Base-by-base conservation (phyloP, 2,329 filamentous ascomycete species). In the Arthrobotrys sinensis region DNA sequence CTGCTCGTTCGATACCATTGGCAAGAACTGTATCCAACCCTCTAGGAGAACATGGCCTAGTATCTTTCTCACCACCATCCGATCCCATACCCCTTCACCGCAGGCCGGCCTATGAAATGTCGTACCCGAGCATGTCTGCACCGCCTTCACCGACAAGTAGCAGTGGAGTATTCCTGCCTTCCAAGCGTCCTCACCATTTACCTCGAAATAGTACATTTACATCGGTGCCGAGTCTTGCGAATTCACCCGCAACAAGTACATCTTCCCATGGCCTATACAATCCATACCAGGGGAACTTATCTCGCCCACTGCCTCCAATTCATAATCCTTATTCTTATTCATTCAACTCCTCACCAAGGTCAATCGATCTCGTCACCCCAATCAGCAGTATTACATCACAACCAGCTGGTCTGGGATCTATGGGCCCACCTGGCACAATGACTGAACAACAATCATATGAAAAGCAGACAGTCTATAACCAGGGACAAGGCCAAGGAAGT, bases 301-400 rank as follows among this genome's bases (percentile, higher is more conserved):
- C 80, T 48, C 79, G 81, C 2, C 81, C 81, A 19, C 78, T 82
- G 10, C 81, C 81, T 38, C 81, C 81, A 7, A 75, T 82, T 12
- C 81, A 81, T 62, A 78, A 80, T n/a, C 81, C 81, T 12, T 79
- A 80, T 48, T 75, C 76, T 7, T 79, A 69, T 38, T 81, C 80
- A 11, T 81, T 80, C 50, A 81, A 80, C 24, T 78, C 79, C 8
- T 82, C 81, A 8, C 81, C 81, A 14, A 80, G 81, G 53, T 82
- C 81, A 21, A 82, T 82, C 45, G 81, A 82, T 21, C 79, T 82
- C 28, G 81, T 82, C 43, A 82, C 81, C 36, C 81, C 81, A 45
- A 80, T 81, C 21, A 79, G 79, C 24, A 75, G 76, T 14, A 65
- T 79, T 16, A 73, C 67, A 40, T 72, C 70, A 34, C 67, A 70